Evolutionary conservation across 805 yeast species (phyloP).

Genomic region (Candida arabinofermentans): DNA sequence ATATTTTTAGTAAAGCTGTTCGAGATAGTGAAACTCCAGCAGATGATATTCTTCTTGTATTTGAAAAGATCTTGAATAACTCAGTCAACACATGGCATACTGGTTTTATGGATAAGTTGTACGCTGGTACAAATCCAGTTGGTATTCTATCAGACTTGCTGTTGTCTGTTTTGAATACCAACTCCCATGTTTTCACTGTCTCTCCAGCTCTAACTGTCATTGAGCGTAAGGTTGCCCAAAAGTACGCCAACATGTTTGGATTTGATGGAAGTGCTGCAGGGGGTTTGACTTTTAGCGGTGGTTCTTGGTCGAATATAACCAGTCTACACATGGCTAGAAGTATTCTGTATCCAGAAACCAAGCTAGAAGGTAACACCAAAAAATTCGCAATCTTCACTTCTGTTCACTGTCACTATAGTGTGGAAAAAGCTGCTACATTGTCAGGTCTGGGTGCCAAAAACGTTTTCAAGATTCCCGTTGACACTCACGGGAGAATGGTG

Average conservation of each 20-base stretch:
- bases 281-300: slow-evolving; percentile 83
- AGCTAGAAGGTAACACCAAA: slow-evolving; percentile 50
- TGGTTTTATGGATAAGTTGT: slow-evolving; percentile 78
- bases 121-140: slow-evolving; percentile 82
- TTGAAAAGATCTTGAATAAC: slow-evolving; percentile 55
- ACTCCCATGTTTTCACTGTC: slow-evolving; percentile 81
- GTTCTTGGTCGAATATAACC: slow-evolving; percentile 82
- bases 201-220: slow-evolving; percentile 76
- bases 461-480: slow-evolving; percentile 62
- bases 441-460: slow-evolving; percentile 63
- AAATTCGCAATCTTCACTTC: slow-evolving; percentile 71
- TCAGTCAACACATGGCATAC: slow-evolving; percentile 86
- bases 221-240: slow-evolving; percentile 62
- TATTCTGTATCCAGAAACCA: slow-evolving; percentile 64
- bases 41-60: slow-evolving; percentile 42
- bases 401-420: slow-evolving; percentile 72
- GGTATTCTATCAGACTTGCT: slow-evolving; percentile 73
- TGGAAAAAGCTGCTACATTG: slow-evolving; percentile 76
- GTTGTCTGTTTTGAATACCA: slow-evolving; percentile 69
- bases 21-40: slow-evolving; percentile 12
- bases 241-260: slow-evolving; percentile 67
- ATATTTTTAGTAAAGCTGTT: slow-evolving; percentile 22
- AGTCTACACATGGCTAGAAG: slow-evolving; percentile 75
- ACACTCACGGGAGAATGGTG: slow-evolving; percentile 53
- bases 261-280: slow-evolving; percentile 56